phyloP scores from a whole-genome alignment of 495 filamentous ascomycete genomes.

The Rostrohypoxylon terebratum region DNA sequence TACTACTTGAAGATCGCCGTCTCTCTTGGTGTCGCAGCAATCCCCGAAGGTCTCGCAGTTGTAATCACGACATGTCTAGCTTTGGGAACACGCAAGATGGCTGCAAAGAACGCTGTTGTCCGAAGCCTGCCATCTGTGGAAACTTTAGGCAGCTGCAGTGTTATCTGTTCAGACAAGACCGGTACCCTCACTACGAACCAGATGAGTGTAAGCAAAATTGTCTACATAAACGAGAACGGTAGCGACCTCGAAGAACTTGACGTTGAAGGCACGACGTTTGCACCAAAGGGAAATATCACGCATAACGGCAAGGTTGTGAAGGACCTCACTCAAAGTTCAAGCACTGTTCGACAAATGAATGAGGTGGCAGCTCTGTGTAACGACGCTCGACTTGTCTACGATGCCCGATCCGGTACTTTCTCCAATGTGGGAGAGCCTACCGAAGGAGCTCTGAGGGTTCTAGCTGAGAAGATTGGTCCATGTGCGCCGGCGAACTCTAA shows the following conservation, averaged over 20 bases:
- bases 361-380: conserved; percentile 95
- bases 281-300: conserved; percentile 80
- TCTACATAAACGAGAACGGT: conserved; percentile 80
- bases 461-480: conserved; percentile 93
- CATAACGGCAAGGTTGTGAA: conserved; percentile 73
- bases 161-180: conserved; percentile 99
- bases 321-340: conserved; percentile 79
- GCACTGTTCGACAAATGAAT: conserved; percentile 80
- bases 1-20: conserved; percentile 99
- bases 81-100: conserved; percentile 97
- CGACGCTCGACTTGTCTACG: conserved; percentile 83
- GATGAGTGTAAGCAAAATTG: conserved; percentile 97
- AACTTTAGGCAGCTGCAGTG: conserved; percentile 97
- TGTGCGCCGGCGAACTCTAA: conserved; percentile 55
- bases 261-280: conserved; percentile 93
- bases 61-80: conserved; percentile 98
- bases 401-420: conserved; percentile 76
- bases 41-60: conserved; percentile 95
- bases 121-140: conserved; percentile 96
- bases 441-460: conserved; percentile 89
- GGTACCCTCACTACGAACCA: conserved; percentile 99
- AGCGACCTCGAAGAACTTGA: conserved; percentile 85
- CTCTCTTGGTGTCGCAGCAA: conserved; percentile 96
- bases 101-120: conserved; percentile 96
- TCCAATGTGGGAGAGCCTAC: conserved; percentile 95